Evolutionary conservation across 1,284 basidiomycete species (phyloP), one percentile per base, ranked within the genome.

Genomic region (Malassezia furfur): DNA sequence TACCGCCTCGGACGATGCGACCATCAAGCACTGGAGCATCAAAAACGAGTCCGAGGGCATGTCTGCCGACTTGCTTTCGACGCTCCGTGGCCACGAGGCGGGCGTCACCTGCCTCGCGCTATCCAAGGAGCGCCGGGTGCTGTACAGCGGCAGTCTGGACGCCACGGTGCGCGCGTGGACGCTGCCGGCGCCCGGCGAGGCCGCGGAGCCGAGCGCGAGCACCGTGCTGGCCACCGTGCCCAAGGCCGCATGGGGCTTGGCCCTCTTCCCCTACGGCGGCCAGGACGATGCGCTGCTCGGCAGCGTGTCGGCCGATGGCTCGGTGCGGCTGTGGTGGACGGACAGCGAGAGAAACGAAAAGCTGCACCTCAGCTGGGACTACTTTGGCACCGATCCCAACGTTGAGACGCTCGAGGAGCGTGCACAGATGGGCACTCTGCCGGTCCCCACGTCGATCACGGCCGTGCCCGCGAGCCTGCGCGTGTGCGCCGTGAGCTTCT

Each of bases 211-310:
- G 34, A 22, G 21, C 6, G 2, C 22, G n/a, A 46, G 44, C 14
- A 35, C 86, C 60, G 81, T 96, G 30, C 83, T 91, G 36, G 91
- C 90, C 1, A 89, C 94, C 72, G 88, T 88, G 4, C 25, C 45
- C 1, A 90, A 96, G 73, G 88, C 88, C 3, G 86, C 96, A 11
- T 96, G 93, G 91, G 91, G 91, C 71, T 78, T 96, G 47, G 85
- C 86, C 17, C 60, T 80, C 11, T 58, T 81, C 22, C 75, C 77
- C 2, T 57, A 59, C 30, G 55, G 61, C 15, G 56, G 52, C 0
- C 63, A 65, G 36, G 68, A 69, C 15, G 66, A 68, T 31, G 55
- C 59, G 54, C 83, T 86, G 22, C 80, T 98, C 28, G 87, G 91
- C 49, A 88, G 86, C 63, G 90, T 87, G 67, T 86, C 87, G 32